Conservation (phyloP, 345 rosid species). For the Acer yangbiense region DNA sequence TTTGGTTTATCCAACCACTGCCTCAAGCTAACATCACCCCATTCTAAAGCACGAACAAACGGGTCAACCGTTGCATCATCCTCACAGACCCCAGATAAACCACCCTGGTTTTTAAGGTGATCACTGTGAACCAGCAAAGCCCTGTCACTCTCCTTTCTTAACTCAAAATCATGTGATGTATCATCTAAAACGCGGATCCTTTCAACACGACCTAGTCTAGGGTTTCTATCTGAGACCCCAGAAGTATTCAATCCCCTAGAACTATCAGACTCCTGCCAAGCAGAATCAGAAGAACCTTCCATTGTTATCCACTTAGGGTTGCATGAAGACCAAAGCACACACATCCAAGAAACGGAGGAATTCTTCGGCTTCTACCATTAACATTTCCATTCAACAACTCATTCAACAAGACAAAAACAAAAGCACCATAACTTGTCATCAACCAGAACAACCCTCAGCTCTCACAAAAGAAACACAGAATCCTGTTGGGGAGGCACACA, state of each 20-base stretch:
- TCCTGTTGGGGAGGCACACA: slow-evolving; percentile 25
- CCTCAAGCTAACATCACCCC: slow-evolving; percentile 93
- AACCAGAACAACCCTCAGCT: slow-evolving; percentile 12
- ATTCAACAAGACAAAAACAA: slow-evolving; percentile 27
- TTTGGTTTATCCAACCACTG: slow-evolving; percentile 93
- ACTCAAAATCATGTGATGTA: slow-evolving; percentile 36
- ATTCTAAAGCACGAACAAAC: slow-evolving; percentile 57
- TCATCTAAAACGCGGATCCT: slow-evolving; percentile 36
- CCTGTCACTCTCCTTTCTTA: slow-evolving; percentile 44
- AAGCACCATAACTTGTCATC: slow-evolving; percentile 23
- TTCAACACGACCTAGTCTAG: slow-evolving; percentile 31
- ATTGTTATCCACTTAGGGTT: slow-evolving; percentile 59
- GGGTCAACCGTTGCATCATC: slow-evolving; percentile 56
- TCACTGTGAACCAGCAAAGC: slow-evolving; percentile 50
- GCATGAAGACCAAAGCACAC: slow-evolving; percentile 40
- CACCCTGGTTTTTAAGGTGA: slow-evolving; percentile 52
- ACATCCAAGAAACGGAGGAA: slow-evolving; percentile 44
- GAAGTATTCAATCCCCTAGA: slow-evolving; percentile 62
- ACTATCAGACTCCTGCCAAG: slow-evolving; percentile 56
- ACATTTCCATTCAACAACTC: slow-evolving; percentile 51
- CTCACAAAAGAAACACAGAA: slow-evolving; percentile 19
- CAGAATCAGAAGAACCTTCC: slow-evolving; percentile 85
- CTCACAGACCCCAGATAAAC: slow-evolving; percentile 51
- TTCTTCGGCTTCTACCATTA: slow-evolving; percentile 39
- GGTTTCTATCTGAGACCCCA: slow-evolving; percentile 58